Percentiles rank a stretch among this genome's conserved stretches.
Evolutionary conservation across 2,329 filamentous ascomycete species (phyloP).

Genomic region (Venturia nashicola): DNA sequence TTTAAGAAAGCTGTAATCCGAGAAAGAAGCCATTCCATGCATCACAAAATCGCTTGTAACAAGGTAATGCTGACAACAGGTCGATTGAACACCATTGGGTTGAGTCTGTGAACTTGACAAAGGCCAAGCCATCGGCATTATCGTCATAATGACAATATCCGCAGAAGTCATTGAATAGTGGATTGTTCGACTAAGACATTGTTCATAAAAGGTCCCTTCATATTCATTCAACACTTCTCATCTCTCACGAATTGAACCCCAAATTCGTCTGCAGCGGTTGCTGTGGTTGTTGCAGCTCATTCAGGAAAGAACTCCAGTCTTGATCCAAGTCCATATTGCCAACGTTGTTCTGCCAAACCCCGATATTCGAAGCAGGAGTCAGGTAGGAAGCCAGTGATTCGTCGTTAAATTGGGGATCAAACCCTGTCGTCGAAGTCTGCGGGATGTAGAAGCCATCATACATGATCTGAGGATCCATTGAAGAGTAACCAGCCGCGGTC

Average conservation of each 20-base stretch:
- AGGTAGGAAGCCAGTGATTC: slow-evolving; percentile 18
- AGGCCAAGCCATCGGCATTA: neutral
- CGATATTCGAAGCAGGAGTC: slow-evolving; percentile 20
- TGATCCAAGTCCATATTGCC: slow-evolving; percentile 22
- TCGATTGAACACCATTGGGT: neutral
- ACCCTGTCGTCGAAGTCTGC: slow-evolving; percentile 11
- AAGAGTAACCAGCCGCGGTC: slow-evolving; percentile 12
- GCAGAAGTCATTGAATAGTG: neutral
- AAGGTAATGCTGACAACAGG: neutral
- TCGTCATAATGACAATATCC: neutral
- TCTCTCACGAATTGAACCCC: neutral
- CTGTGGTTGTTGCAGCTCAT: slow-evolving; percentile 14
- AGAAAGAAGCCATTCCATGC: neutral
- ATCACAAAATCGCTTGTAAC: neutral
- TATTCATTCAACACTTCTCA: neutral
- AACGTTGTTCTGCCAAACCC: slow-evolving; percentile 18
- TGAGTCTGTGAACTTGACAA: neutral
- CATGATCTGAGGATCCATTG: slow-evolving; percentile 19
- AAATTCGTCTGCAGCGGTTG: neutral
- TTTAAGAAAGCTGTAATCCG: neutral
- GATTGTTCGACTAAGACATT: neutral
- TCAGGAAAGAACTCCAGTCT: slow-evolving; percentile 29
- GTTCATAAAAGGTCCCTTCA: neutral
- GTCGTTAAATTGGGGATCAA: slow-evolving; percentile 18
- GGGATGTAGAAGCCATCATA: slow-evolving; percentile 29